phyloP scores from a whole-genome alignment of 2,329 filamentous ascomycete species.

The Verticillium isaacii region DNA sequence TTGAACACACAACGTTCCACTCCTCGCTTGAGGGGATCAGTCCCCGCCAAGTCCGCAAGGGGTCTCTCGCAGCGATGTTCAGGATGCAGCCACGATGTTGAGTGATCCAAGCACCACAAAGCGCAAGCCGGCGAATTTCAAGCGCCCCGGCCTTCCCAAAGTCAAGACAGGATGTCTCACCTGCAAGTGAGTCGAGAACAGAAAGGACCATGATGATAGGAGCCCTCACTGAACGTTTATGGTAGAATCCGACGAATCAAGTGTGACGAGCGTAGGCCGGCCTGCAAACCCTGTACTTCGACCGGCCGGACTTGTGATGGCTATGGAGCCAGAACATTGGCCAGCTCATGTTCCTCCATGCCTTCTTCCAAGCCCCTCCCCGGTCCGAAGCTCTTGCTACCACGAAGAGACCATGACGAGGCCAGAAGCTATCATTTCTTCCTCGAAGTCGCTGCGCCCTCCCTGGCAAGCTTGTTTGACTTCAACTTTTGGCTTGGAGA shows the following conservation, averaged over 20 bases:
- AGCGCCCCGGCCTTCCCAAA: slow-evolving; percentile 3
- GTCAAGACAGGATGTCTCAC: slow-evolving; percentile 13
- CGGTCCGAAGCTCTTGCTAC: slow-evolving; percentile 2
- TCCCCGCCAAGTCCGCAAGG: neutral
- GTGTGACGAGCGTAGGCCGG: slow-evolving; percentile 14
- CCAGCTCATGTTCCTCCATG: neutral
- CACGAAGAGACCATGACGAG: slow-evolving; percentile 4
- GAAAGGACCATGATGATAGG: neutral
- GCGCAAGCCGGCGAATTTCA: neutral
- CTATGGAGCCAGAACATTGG: neutral
- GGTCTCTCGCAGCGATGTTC: neutral
- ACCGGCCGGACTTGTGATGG: slow-evolving; percentile 11
- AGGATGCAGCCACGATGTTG: neutral
- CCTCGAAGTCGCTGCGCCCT: slow-evolving; percentile 10
- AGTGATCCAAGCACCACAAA: neutral
- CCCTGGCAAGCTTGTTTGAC: slow-evolving; percentile 13
- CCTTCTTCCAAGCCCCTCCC: neutral
- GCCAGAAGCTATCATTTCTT: slow-evolving; percentile 13
- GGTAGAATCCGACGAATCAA: slow-evolving; percentile 9
- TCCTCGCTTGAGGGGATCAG: neutral
- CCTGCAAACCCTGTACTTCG: slow-evolving; percentile 8
- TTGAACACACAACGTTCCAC: neutral
- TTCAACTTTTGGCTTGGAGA: slow-evolving; percentile 15
- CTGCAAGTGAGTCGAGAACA: slow-evolving; percentile 10
- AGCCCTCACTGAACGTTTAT: neutral